Base-by-base conservation (phyloP, 2,329 filamentous ascomycete species). In the Calonectria honghensis region DNA sequence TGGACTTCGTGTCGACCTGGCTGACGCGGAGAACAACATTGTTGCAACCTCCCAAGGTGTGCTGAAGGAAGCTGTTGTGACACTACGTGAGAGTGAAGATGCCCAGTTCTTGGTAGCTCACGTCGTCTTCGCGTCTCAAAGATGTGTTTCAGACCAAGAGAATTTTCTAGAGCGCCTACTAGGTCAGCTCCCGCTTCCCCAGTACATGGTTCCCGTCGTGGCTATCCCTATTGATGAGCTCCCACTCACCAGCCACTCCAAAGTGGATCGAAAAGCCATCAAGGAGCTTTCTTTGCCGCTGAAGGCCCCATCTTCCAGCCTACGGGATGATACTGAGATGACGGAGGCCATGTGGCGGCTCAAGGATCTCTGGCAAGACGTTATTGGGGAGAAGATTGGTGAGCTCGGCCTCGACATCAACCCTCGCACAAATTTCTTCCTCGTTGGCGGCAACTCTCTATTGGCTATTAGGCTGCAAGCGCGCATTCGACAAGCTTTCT, bases 1-100 rank as follows among this genome's bases (percentile, higher is more conserved):
- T 1, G 87, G 87, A 0, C 61, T 85, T 7, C 82, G 87, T 0
- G 85, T 89, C 35, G 88, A 90, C 9, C 80, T 90, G 0, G 74
- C 78, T 3, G 89, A 90, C 2, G 70, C 84, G 2, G 81, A 81
- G 50, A 70, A 59, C 18, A 75, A 70, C 5, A 77, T 84, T 3
- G 31, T 73, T 13, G 18, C 18, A 6, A 45, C 64, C 1, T 52
- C 65, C 4, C 32, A 11, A 3, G 63, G 64, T 3, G 32, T 18
- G 16, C 10, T 72, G 6, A n/a, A 27, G 14, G 64, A 68, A 13
- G 67, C 7, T 77, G 79, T 13, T 16, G 63, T 70, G 24, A 61
- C 67, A 13, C 24, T 67, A 3, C 70, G 51, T 6, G 29, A 32
- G 18, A 14, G 29, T 18, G 32, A 32, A 32, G 51, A 54, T 13